Percentiles rank a stretch among this genome's conserved stretches.
Conservation (phyloP, 257 asterid species). For the Ajuga chamaepitys region DNA sequence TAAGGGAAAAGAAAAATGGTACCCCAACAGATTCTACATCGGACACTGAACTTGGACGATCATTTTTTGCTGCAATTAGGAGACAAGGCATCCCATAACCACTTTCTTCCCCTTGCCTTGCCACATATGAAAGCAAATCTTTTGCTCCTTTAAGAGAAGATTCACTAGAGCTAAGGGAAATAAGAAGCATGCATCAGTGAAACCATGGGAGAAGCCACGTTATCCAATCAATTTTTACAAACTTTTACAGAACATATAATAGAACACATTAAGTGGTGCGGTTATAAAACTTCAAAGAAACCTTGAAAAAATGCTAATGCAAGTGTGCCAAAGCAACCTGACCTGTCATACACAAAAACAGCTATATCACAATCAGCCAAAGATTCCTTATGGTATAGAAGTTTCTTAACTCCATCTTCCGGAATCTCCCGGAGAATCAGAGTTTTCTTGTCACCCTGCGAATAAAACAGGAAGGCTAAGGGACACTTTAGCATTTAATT, state of each 20-base stretch:
- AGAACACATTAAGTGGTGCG: not conserved
- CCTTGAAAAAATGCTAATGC: not conserved
- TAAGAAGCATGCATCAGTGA: not conserved
- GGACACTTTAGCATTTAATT: not conserved
- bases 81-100: slow-evolving; percentile 83
- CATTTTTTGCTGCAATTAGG: slow-evolving; percentile 85
- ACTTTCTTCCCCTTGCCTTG: slow-evolving; percentile 74
- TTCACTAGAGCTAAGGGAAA: slow-evolving; percentile 57
- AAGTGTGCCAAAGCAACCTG: slow-evolving; percentile 17
- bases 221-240: not conserved
- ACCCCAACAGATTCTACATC: slow-evolving; percentile 75
- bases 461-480: slow-evolving; percentile 5
- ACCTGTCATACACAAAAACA: slow-evolving; percentile 90
- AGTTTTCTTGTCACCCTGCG: slow-evolving; percentile 73
- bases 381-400: slow-evolving; percentile 61
- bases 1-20: slow-evolving; percentile 11
- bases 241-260: not conserved
- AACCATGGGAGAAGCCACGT: slow-evolving; percentile 14
- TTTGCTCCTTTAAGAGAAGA: slow-evolving; percentile 66
- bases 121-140: slow-evolving; percentile 64
- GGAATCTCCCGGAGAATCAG: slow-evolving; percentile 89
- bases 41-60: slow-evolving; percentile 49
- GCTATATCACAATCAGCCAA: slow-evolving; percentile 86
- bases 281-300: not conserved
- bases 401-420: slow-evolving; percentile 62